Conservation (phyloP, 257 asterid species). For the Perilla frutescens region DNA sequence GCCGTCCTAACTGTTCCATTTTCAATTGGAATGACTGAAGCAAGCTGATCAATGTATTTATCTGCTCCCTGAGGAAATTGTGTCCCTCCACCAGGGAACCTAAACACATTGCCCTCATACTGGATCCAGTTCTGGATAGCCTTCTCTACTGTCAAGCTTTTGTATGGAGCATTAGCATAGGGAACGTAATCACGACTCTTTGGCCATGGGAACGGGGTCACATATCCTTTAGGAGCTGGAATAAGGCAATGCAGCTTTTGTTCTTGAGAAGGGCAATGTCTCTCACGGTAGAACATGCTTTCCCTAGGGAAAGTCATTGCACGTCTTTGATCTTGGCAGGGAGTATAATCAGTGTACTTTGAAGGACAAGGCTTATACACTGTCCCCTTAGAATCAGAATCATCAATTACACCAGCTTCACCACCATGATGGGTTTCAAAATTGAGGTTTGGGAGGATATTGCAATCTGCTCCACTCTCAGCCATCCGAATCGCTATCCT, state of each 20-base stretch:
- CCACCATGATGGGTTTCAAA: constrained; percentile 61
- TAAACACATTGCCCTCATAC: constrained; percentile 66
- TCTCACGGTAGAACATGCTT: constrained; percentile 59
- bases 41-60: constrained; percentile 68
- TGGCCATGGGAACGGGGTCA: constrained; percentile 68
- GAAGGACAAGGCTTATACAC: constrained; percentile 51
- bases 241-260: constrained; percentile 59
- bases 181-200: constrained; percentile 74
- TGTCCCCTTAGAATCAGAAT: constrained; percentile 39
- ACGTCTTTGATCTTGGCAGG: constrained; percentile 65
- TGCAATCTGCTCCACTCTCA: constrained; percentile 53
- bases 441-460: constrained; percentile 55
- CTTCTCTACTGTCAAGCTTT: constrained; percentile 68
- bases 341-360: constrained; percentile 58
- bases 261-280: constrained; percentile 57
- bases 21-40: constrained; percentile 59
- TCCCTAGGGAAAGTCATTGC: constrained; percentile 58
- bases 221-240: constrained; percentile 67
- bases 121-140: constrained; percentile 75
- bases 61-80: constrained; percentile 75
- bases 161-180: constrained; percentile 66
- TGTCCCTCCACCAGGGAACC: constrained; percentile 74
- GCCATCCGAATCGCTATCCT: constrained; percentile 45
- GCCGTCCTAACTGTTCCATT: constrained; percentile 71
- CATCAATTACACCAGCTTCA: constrained; percentile 50